phyloP scores from a whole-genome alignment of 139 green algal genomes.

The Chlorella sp. region DNA sequence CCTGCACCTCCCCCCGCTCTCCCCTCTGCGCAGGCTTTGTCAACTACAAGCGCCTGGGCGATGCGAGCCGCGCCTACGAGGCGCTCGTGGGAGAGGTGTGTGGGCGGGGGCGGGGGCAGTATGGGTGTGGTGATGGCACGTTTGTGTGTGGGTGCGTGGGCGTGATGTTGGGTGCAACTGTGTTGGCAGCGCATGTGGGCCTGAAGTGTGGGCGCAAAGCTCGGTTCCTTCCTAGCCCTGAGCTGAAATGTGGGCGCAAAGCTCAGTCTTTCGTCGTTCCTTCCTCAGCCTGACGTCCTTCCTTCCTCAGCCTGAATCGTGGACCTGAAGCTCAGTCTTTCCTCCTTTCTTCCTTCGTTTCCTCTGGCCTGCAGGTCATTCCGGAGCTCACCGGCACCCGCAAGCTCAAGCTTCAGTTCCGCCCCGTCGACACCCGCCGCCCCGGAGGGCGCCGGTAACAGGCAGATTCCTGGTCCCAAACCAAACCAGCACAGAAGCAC shows the following conservation, averaged over 20 bases:
- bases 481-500: no score
- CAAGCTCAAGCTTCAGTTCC: conserved; percentile 44
- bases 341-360: no score
- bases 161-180: neutral
- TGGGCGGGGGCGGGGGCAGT: no score
- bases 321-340: neutral
- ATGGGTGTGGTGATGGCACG: neutral
- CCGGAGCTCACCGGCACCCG: conserved; percentile 39
- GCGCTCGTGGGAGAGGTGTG: conserved; percentile 26
- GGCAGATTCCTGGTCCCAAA: neutral
- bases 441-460: neutral
- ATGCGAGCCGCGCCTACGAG: conserved; percentile 15
- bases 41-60: conserved; percentile 21
- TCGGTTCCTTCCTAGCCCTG: no score
- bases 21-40: conserved; percentile 20
- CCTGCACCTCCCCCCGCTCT: neutral
- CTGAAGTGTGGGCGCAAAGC: no score
- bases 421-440: neutral
- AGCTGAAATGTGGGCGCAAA: no score
- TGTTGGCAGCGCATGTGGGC: neutral
- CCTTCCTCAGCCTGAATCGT: neutral
- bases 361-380: conserved; percentile 8
- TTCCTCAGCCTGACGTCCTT: neutral
- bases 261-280: no score
- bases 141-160: neutral